Conservation (phyloP, 2,329 filamentous ascomycete genomes). For the Hirsutella rhossiliensis region DNA sequence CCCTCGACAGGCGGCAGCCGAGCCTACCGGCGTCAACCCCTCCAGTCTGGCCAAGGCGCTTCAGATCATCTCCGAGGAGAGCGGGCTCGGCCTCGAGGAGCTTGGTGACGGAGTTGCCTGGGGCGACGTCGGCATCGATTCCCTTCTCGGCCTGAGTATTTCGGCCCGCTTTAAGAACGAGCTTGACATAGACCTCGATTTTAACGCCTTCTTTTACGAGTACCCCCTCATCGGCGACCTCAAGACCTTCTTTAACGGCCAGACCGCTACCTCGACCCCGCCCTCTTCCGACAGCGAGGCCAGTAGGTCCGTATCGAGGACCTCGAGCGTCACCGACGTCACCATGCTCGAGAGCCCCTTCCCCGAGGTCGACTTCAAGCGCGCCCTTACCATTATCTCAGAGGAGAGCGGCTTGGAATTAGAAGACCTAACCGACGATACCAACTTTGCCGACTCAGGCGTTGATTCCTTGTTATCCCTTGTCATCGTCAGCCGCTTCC, state of each 20-base stretch:
- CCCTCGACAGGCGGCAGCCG: background rate
- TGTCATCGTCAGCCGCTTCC: slow-evolving; percentile 3
- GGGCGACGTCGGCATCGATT: background rate
- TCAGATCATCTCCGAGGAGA: background rate
- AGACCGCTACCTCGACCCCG: too few relatives aligned
- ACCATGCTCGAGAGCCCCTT: too few relatives aligned
- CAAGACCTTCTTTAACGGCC: too few relatives aligned
- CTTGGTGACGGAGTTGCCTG: background rate
- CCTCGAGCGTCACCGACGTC: too few relatives aligned
- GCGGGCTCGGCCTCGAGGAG: background rate
- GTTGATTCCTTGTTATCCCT: slow-evolving; percentile 49
- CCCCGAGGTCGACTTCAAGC: too few relatives aligned
- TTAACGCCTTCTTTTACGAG: too few relatives aligned
- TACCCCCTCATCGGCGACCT: too few relatives aligned
- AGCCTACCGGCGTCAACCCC: background rate
- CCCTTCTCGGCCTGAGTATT: background rate
- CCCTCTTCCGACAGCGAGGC: too few relatives aligned
- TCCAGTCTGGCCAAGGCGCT: background rate
- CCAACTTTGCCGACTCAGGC: slow-evolving; percentile 42
- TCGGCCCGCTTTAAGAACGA: background rate
- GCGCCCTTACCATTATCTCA: slow-evolving; percentile 12
- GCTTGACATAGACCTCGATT: background rate
- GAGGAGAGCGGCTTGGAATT: slow-evolving; percentile 40
- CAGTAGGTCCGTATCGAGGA: too few relatives aligned
- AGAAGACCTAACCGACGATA: slow-evolving; percentile 42